Evolutionary conservation across 78 protist genomes (phyloP).

Genomic region (Tieghemostelium lacteum): DNA sequence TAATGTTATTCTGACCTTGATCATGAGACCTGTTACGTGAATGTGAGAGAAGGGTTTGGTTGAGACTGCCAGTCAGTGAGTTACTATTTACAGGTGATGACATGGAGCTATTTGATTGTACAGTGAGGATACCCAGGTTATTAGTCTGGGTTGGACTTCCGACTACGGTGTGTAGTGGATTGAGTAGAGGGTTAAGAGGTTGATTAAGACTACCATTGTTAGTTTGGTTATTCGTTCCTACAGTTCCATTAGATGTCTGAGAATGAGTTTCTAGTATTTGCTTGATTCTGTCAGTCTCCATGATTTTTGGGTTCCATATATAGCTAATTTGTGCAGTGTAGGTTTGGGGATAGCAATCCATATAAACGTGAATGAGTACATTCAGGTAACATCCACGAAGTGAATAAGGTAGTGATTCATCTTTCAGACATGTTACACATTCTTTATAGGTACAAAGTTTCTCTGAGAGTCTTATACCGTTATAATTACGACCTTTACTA

Average conservation of each 20-base stretch:
- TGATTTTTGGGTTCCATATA: slow-evolving; percentile 57
- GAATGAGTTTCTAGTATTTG: not conserved
- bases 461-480: slow-evolving; percentile 51
- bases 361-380: slow-evolving; percentile 37
- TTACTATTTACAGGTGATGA: not conserved
- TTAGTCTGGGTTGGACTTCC: too few relatives aligned
- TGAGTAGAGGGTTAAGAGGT: not conserved
- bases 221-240: too few relatives aligned
- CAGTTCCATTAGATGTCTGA: too few relatives aligned
- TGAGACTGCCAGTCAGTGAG: too few relatives aligned
- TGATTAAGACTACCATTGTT: too few relatives aligned
- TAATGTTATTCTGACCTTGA: too few relatives aligned
- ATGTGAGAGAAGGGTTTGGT: too few relatives aligned
- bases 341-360: slow-evolving; percentile 72
- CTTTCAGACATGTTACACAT: slow-evolving; percentile 51
- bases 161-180: not conserved
- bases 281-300: not conserved
- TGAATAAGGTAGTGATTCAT: slow-evolving; percentile 21
- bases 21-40: too few relatives aligned
- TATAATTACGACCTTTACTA: slow-evolving; percentile 53
- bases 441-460: slow-evolving; percentile 32
- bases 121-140: too few relatives aligned
- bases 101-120: not conserved
- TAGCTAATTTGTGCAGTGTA: slow-evolving; percentile 42
- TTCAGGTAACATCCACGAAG: slow-evolving; percentile 54